Evolutionary conservation across 2,329 filamentous ascomycete species (phyloP).

Genomic region (Dactylonectria estremocensis): DNA sequence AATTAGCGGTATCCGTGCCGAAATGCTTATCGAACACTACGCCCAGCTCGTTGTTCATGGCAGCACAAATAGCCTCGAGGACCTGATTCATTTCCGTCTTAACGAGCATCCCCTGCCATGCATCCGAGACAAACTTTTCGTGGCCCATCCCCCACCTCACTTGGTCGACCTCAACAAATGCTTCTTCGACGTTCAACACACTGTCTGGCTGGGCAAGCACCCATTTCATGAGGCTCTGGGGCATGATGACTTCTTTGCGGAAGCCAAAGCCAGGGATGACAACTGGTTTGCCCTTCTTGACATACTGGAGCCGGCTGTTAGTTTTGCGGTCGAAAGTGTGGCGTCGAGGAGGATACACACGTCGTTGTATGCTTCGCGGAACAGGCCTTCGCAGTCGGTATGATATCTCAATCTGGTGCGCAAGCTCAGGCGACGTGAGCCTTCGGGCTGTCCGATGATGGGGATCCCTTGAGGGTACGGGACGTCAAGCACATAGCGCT

Average conservation of each 20-base stretch:
- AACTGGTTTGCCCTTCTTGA: conserved; percentile 58
- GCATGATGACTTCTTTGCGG: conserved; percentile 59
- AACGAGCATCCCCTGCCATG: conserved; percentile 55
- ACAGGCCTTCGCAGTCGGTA: conserved; percentile 50
- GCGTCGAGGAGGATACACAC: conserved; percentile 30
- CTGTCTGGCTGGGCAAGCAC: conserved; percentile 57
- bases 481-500: conserved; percentile 35
- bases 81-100: conserved; percentile 55
- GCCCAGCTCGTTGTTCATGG: conserved; percentile 55
- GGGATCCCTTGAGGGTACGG: conserved; percentile 47
- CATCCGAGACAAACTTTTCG: conserved; percentile 51
- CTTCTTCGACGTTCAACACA: conserved; percentile 52
- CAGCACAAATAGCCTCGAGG: conserved; percentile 52
- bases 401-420: conserved; percentile 49
- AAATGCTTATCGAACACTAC: conserved; percentile 55
- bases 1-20: conserved; percentile 52
- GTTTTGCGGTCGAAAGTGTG: not conserved
- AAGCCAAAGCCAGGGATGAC: conserved; percentile 58
- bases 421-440: conserved; percentile 48
- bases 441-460: conserved; percentile 47
- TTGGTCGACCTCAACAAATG: conserved; percentile 58
- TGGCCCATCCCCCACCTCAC: conserved; percentile 57
- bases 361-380: conserved; percentile 51
- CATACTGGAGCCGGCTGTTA: conserved; percentile 51
- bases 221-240: conserved; percentile 58